Base-by-base conservation (phyloP, 2,329 filamentous ascomycete genomes). In the Aureobasidium sp. region DNA sequence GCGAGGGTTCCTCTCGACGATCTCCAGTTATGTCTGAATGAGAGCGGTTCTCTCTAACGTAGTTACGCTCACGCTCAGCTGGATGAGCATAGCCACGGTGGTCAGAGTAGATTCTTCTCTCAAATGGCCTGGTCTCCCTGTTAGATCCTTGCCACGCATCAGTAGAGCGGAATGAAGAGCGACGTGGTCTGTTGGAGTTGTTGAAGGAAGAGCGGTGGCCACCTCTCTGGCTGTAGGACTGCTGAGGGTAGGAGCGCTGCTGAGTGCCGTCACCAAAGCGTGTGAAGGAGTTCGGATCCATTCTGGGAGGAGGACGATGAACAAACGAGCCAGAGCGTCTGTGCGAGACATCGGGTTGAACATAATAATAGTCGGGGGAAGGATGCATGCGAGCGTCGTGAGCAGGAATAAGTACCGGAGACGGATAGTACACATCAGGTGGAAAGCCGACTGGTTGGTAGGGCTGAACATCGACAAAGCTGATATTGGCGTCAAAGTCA, bases 271-370 rank as follows among this genome's bases (percentile, higher is more conserved):
- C 45, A 5, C 42, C 4, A 7, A 41, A 51, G 7, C 57, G 57
- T n/a, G 22, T 5, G 29, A 60, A 60, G 3, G 57, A 60, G n/a
- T 60, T 22, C 11, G 57, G 57, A 42, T 60, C 37, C 15, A 51
- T 2, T 42, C 45, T 49, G 8, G 45, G 22, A 31, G 25, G 17
- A 17, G 15, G 17, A 4, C 45, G 44, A 25, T n/a, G 15, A 9
- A 25, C 42, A 15, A 42, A 60, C 0, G 57, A 60, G 14, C 42
- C 55, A 48, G 44, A 29, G 34, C 42, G 29, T n/a, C 29, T 45
- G n/a, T 60, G 45, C 25, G 27, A 25, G 9, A 41, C 31, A n/a
- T 37, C 17, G 14, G 17, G 11, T 34, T 34, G 27, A 2, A 20
- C 22, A 39, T 34, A 17, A 29, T 48, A 29, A 34, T 49, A 27